phyloP scores from a whole-genome alignment of 1,139 yeast species.

The Geotrichum siamense region DNA sequence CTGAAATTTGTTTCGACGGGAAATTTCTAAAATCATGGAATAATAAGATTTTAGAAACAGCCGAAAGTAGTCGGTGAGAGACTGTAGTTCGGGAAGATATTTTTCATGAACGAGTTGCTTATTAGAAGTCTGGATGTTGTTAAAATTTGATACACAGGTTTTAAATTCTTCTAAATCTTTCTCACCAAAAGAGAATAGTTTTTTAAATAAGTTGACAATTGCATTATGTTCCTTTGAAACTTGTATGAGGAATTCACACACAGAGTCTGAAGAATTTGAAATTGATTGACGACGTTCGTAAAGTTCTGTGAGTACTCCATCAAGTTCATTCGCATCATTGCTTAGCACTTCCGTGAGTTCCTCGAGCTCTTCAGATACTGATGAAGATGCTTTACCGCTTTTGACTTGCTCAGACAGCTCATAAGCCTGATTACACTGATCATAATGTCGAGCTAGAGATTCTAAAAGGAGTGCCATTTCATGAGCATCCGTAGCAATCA shows the following conservation, averaged over 20 bases:
- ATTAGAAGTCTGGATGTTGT: background rate
- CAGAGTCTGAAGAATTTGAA: slow-evolving; percentile 23
- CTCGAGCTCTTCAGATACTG: slow-evolving; percentile 23
- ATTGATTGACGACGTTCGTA: slow-evolving; percentile 28
- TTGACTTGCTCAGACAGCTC: slow-evolving; percentile 21
- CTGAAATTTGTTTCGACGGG: slow-evolving; percentile 42
- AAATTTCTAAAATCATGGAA: slow-evolving; percentile 44
- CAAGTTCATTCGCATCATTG: slow-evolving; percentile 38
- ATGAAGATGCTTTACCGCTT: slow-evolving; percentile 7
- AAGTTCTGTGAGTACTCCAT: slow-evolving; percentile 33
- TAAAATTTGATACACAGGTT: slow-evolving; percentile 1
- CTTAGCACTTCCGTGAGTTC: slow-evolving; percentile 33
- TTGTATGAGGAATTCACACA: slow-evolving; percentile 21
- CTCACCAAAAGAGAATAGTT: slow-evolving; percentile 26
- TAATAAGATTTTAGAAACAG: slow-evolving; percentile 46
- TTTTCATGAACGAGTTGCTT: background rate
- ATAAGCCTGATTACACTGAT: slow-evolving; percentile 50
- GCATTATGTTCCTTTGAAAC: slow-evolving; percentile 21
- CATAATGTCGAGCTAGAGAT: slow-evolving; percentile 74
- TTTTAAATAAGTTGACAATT: slow-evolving; percentile 20
- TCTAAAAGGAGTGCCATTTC: slow-evolving; percentile 65
- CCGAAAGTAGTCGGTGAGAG: slow-evolving; percentile 43
- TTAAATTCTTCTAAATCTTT: slow-evolving; percentile 21
- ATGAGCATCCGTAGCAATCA: slow-evolving; percentile 44
- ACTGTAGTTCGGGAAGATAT: slow-evolving; percentile 27